Percentiles rank a stretch among this genome's conserved stretches.
Conservation (phyloP, 371 early-diverging fungal species). For the Lichtheimia hyalospora region DNA sequence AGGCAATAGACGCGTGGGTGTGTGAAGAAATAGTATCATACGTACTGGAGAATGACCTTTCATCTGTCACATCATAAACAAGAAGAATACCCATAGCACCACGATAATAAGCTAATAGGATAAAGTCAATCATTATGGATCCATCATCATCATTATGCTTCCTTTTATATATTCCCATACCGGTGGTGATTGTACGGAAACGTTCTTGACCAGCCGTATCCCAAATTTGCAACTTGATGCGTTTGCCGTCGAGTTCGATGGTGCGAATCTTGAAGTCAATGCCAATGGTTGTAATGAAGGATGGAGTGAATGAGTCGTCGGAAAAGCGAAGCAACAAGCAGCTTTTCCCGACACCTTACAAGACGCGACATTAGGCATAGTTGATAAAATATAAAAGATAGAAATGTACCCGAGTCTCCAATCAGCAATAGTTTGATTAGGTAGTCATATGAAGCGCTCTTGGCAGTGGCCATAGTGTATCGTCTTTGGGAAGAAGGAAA, state of each 20-base stretch:
- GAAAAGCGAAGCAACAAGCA: slow-evolving; percentile 95
- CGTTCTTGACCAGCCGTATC: slow-evolving; percentile 99
- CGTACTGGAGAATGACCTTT: slow-evolving; percentile 93
- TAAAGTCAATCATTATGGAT: background rate
- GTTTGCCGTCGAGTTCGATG: slow-evolving; percentile 96
- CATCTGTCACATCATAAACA: slow-evolving; percentile 99
- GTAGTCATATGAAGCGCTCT: slow-evolving; percentile 92
- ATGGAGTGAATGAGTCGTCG: slow-evolving; percentile 98
- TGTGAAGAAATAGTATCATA: background rate
- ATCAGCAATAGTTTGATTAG: slow-evolving; percentile 99
- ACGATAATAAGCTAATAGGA: slow-evolving; percentile 90
- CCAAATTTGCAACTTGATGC: slow-evolving; percentile 99
- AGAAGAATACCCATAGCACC: slow-evolving; percentile 99
- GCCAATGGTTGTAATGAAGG: slow-evolving; percentile 98
- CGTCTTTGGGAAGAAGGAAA: no score
- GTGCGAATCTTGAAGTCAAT: slow-evolving; percentile 99
- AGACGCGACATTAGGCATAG: background rate
- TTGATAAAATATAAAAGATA: no score
- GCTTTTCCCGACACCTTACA: slow-evolving; percentile 96
- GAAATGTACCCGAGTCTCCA: slow-evolving; percentile 93
- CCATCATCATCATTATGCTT: background rate
- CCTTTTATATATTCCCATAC: slow-evolving; percentile 30
- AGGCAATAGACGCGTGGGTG: background rate
- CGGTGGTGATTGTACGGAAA: slow-evolving; percentile 99
- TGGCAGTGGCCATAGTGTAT: slow-evolving; percentile 71